Base-by-base conservation (phyloP, 768 basidiomycete species). In the Mycena vitilis region DNA sequence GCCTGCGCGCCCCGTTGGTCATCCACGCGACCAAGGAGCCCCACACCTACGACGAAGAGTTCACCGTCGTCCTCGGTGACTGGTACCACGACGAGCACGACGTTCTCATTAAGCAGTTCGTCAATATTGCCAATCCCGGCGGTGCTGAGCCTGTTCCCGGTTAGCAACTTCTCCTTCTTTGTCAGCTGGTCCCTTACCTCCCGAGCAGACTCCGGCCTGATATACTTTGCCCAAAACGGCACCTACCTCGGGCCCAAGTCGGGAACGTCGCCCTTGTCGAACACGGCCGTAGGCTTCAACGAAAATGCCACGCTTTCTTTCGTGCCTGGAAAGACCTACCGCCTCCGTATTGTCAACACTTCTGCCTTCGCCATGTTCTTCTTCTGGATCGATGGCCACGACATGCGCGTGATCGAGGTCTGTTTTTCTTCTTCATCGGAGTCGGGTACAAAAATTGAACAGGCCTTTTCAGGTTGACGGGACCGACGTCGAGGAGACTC, bases 141-240 rank as follows among this genome's bases (percentile, higher is more conserved):
- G 96, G 95, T 22, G 89, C 90, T 0, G 96, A 98, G 75, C 96
- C 96, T 23, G 86, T 97, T 16, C 95, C 95, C n/a, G 85, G 94
- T 91, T 69, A 64, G 82, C 72, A 15, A 12, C 38, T 22, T 53
- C 25, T 16, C 15, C 37, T 22, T 20, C 13, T 44, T 56, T 13
- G 11, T 47, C 47, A 5, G 9, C 40, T 40, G 40, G 5, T 42
- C 25, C 5, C 22, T 36, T 60, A 3, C 12, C 40, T 60, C 37
- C 44, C 45, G 12, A 23, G n/a, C 68, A 95, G 95, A 94, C 62
- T 86, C 95, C 23, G 91, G 85, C 9, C 78, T 96, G 51, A 88
- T 98, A 47, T 98, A 98, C 78, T 95, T 94, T 75, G 86, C 90
- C 0, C 89, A 95, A 75, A 90, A 92, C 71, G 86, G 82, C 1